phyloP scores from a whole-genome alignment of 1,284 basidiomycete genomes.

The Mycena citricolor region DNA sequence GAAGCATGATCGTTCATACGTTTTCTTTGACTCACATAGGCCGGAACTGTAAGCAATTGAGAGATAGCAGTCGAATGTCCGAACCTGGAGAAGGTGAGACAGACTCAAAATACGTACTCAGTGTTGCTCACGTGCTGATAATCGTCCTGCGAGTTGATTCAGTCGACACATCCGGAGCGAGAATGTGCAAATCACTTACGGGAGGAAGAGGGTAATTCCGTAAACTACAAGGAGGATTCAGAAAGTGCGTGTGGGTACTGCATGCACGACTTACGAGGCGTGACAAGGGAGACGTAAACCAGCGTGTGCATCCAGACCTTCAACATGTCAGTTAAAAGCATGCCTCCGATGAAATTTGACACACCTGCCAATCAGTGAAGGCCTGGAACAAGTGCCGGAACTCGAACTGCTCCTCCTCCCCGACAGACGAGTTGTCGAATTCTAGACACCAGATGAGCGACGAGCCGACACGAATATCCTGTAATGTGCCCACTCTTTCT shows the following conservation, averaged over 20 bases:
- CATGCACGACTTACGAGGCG: constrained; percentile 46
- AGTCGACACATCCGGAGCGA: constrained; percentile 3
- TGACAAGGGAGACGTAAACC: constrained; percentile 59
- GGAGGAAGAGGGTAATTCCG: constrained; percentile 66
- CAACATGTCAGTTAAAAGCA: background rate
- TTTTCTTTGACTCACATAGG: constrained; percentile 63
- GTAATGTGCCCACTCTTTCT: constrained; percentile 50
- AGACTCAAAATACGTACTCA: background rate
- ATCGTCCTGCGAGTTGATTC: constrained; percentile 49
- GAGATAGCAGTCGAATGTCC: constrained; percentile 56
- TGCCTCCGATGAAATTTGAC: background rate
- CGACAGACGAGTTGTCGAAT: constrained; percentile 64
- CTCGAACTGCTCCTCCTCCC: constrained; percentile 63
- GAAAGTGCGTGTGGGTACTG: background rate
- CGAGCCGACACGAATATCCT: background rate
- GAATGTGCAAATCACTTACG: constrained; percentile 40
- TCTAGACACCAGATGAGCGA: constrained; percentile 35
- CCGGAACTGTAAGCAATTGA: constrained; percentile 69
- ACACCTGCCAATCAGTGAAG: constrained; percentile 64
- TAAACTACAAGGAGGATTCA: constrained; percentile 10
- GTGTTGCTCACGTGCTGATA: constrained; percentile 47
- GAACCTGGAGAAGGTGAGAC: constrained; percentile 39
- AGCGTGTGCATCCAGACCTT: constrained; percentile 57
- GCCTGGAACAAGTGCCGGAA: constrained; percentile 53
- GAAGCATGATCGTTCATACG: too few species aligned